Conservation (phyloP, 2,329 filamentous ascomycete genomes). For the Alternaria rosae region DNA sequence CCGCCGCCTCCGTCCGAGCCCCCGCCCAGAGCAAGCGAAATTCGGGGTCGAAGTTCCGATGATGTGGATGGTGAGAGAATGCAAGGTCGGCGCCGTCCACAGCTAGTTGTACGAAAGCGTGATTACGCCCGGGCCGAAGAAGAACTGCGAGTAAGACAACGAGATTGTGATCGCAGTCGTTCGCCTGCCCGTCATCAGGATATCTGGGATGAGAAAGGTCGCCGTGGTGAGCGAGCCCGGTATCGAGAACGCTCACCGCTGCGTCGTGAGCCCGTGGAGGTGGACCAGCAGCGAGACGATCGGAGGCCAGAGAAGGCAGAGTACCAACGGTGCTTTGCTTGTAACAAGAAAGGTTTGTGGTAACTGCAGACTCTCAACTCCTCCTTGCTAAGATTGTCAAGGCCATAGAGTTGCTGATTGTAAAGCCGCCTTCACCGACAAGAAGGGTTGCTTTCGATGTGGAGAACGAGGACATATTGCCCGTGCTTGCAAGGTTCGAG, state of each 20-base stretch:
- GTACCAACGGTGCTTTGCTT: not conserved
- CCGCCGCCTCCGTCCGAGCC: constrained; percentile 10
- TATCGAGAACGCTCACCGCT: not conserved
- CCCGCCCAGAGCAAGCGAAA: not conserved
- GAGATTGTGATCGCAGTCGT: not conserved
- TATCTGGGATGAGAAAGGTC: not conserved
- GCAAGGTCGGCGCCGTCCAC: not conserved
- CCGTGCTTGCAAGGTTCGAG: not conserved
- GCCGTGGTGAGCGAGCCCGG: not conserved
- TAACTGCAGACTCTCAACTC: no score
- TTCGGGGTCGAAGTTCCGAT: not conserved
- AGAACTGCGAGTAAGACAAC: not conserved
- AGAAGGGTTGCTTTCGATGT: not conserved
- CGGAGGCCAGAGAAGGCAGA: not conserved
- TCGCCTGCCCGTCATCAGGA: constrained; percentile 6
- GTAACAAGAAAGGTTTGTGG: not conserved
- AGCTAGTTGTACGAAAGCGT: not conserved
- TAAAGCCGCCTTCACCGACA: not conserved
- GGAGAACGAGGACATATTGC: not conserved
- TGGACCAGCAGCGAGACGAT: not conserved
- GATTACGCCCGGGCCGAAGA: not conserved
- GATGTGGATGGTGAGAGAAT: no score
- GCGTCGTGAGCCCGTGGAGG: not conserved
- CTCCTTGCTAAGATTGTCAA: not conserved
- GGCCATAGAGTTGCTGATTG: not conserved